Base-by-base conservation (phyloP, 2,329 filamentous ascomycete genomes). In the Talaromyces islandicus region DNA sequence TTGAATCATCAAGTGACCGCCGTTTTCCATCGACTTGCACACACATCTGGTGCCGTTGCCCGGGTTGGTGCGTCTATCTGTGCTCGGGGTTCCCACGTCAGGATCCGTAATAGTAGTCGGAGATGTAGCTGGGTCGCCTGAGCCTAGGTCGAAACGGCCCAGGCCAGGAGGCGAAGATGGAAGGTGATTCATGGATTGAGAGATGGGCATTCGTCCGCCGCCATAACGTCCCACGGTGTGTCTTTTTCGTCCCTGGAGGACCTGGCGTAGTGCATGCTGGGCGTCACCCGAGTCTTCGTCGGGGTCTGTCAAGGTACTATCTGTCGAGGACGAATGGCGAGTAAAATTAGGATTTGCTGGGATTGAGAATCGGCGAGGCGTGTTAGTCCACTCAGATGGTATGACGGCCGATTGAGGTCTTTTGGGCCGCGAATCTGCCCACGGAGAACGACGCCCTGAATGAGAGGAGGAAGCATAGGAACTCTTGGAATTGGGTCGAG, bases 1-100 rank as follows among this genome's bases (percentile, higher is more conserved):
- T 74, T 86, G 84, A 53, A 87, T 79, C 80, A 87, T 84, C 30
- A 81, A 69, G 64, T 80, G 78, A 24, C 80, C 82, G 58, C 80
- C 79, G 57, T 80, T 83, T 46, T 83, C 79, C 56, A 77, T 73
- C 17, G 80, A 78, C 56, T 81, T 80, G 67, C 85, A 88, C 27
- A 85, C 71, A 69, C 85, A 88, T 41, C 84, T 78, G 10, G 83
- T 85, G 38, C 80, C 80, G 62, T 73, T 78, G 62, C 79, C 80
- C 10, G 78, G 79, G 21, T 80, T 77, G 64, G 76, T 81, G 62
- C 79, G 81, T 43, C 79, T 79, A 58, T 83, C 81, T 17, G 81
- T 83, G 61, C 75, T 80, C 2, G 82, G 82, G 0, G 82, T 84
- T 2, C 76, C 76, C 56, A 82, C 65, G 58, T 79, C 79, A 10